Conservation (phyloP, 257 asterid genomes). For the Salvia rosmarinus region DNA sequence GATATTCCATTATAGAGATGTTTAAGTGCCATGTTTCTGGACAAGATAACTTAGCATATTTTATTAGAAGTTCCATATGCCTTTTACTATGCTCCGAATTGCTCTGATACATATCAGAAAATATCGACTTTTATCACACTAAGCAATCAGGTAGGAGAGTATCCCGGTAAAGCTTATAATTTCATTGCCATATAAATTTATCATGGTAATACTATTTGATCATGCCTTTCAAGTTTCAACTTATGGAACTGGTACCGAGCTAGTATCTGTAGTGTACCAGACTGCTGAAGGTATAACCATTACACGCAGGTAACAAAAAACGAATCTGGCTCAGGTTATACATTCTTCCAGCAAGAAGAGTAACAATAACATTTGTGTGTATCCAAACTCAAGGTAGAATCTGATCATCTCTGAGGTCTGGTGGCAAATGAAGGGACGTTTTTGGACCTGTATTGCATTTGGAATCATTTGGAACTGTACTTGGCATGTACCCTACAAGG, state of each 20-base stretch:
- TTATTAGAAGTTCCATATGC: neutral
- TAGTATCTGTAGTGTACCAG: slow-evolving; percentile 3
- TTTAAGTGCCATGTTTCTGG: slow-evolving; percentile 8
- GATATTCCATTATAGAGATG: neutral
- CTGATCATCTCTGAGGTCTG: slow-evolving; percentile 27
- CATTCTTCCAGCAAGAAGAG: slow-evolving; percentile 76
- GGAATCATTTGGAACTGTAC: slow-evolving; percentile 14
- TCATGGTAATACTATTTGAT: neutral
- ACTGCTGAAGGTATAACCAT: slow-evolving; percentile 14
- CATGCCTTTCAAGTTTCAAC: slow-evolving; percentile 3
- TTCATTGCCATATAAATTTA: neutral
- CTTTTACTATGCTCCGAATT: neutral
- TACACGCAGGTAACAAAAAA: slow-evolving; percentile 71
- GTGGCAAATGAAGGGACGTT: slow-evolving; percentile 29
- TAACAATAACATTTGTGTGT: slow-evolving; percentile 27
- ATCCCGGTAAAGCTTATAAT: neutral
- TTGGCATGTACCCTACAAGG: slow-evolving; percentile 11
- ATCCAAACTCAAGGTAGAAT: slow-evolving; percentile 32
- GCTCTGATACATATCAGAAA: neutral
- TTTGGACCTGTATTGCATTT: slow-evolving; percentile 22
- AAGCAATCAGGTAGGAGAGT: neutral
- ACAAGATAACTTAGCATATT: neutral
- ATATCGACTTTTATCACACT: slow-evolving; percentile 3
- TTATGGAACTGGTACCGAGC: neutral
- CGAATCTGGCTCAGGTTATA: slow-evolving; percentile 71